phyloP scores from a whole-genome alignment of 75 land plant genomes.

The Sequoia sempervirens region DNA sequence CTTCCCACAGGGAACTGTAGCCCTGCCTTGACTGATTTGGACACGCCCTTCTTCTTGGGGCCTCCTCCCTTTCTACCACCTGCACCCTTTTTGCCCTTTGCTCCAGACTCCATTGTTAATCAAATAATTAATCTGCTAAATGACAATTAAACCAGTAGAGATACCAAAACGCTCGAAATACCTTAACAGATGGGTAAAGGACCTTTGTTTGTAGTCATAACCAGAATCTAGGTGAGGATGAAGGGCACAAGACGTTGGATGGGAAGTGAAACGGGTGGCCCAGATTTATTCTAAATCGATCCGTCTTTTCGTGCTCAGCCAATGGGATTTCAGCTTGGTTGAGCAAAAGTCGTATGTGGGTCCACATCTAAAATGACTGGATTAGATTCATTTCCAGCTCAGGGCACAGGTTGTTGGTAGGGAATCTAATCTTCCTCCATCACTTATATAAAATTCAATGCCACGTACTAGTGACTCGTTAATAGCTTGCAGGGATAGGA shows the following conservation, averaged over 20 bases:
- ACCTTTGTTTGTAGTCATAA: neutral
- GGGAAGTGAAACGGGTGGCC: neutral
- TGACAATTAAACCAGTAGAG: neutral
- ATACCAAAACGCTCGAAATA: neutral
- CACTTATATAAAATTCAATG: no score
- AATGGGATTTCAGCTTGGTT: neutral
- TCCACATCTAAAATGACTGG: no score
- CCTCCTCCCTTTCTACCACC: neutral
- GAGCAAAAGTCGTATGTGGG: neutral
- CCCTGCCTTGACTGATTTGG: slow-evolving; percentile 10
- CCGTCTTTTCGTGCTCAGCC: neutral
- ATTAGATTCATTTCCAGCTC: no score
- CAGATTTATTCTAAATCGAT: neutral
- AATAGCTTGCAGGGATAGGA: no score
- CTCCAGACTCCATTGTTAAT: neutral
- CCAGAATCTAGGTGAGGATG: neutral
- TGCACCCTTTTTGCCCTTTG: neutral
- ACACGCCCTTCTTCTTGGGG: neutral
- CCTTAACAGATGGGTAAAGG: neutral
- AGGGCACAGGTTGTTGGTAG: no score
- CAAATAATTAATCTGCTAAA: neutral
- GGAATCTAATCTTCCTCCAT: neutral
- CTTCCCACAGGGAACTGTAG: slow-evolving; percentile 21
- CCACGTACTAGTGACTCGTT: no score
- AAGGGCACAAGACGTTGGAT: neutral